Evolutionary conservation across 306 rosid genomes (phyloP).

Genomic region (Comarum palustre): DNA sequence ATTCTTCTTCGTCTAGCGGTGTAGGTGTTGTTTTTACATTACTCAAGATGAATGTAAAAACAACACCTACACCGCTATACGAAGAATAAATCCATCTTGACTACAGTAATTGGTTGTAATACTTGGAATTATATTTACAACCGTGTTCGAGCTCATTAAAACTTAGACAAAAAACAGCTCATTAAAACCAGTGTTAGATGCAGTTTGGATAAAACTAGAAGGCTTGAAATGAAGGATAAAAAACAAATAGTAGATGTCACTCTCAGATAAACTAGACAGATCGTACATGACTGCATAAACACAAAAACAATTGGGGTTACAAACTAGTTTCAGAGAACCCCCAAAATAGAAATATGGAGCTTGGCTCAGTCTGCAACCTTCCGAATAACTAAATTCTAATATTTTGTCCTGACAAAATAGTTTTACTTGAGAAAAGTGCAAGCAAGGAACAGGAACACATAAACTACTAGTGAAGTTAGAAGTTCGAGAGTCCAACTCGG

Average conservation of each 20-base stretch:
- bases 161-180: too few species aligned
- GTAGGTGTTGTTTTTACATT: not conserved
- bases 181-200: too few species aligned
- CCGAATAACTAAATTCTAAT: slow-evolving; percentile 10
- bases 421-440: slow-evolving; percentile 85
- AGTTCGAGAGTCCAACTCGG: slow-evolving; percentile 93
- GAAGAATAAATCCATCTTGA: too few species aligned
- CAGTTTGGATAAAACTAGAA: too few species aligned
- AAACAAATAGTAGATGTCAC: too few species aligned
- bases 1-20: not conserved
- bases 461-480: slow-evolving; percentile 74
- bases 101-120: not conserved
- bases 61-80: too few species aligned
- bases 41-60: too few species aligned
- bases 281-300: not conserved
- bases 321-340: not conserved
- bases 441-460: slow-evolving; percentile 65
- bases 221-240: too few species aligned
- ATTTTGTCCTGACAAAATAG: not conserved
- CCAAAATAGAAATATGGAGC: slow-evolving; percentile 3
- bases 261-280: too few species aligned
- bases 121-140: not conserved
- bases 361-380: slow-evolving; percentile 25
- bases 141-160: too few species aligned
- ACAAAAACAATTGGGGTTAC: not conserved